Base-by-base conservation (phyloP, 352 stramenopile genomes). In the Phytophthora idaei region DNA sequence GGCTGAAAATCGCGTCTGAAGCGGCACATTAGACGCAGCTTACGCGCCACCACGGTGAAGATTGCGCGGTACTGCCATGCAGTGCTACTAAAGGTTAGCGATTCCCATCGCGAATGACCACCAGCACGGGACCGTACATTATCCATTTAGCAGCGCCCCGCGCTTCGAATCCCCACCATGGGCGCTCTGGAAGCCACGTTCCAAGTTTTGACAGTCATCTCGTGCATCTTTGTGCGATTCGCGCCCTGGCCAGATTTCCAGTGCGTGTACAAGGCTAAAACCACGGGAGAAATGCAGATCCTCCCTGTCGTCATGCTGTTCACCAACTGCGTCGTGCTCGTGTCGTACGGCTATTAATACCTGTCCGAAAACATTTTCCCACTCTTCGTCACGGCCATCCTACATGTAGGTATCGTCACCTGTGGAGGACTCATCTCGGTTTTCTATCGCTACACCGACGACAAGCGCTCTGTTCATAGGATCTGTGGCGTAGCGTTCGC, bases 181-280 rank as follows among this genome's bases (percentile, higher is more conserved):
- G 65, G 48, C 10, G 55, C 54, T 34, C 21, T 72, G 14, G 51
- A 64, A 28, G 60, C 63, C 14, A 69, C 49, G 6, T 62, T 91
- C 69, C 80, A 86, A 73, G 73, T 89, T 28, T 53, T 91, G 42
- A 81, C 80, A 14, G 86, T 85, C 56, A 75, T 90, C 46, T 87
- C 82, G 50, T 79, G 78, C 57, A 69, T 89, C 47, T 90, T 87
- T 70, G 86, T 92, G 81, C 81, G 81, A 15, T 29, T 89, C 31
- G 78, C 81, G 28, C 83, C 83, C 8, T 78, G 71, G 47, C 75
- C 78, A 10, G 69, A 81, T 15, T 81, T 92, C 21, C 78, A 82
- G 55, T 69, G 71, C 25, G 81, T 92, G 27, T 83, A 85, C 74
- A 85, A 81, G 59, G 52, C 75, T 11, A 73, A 73, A 36, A 60